Percentiles rank a stretch among this genome's conserved stretches.
Conservation (phyloP, 2,329 filamentous ascomycete species). For the Metarhizium sp. region DNA sequence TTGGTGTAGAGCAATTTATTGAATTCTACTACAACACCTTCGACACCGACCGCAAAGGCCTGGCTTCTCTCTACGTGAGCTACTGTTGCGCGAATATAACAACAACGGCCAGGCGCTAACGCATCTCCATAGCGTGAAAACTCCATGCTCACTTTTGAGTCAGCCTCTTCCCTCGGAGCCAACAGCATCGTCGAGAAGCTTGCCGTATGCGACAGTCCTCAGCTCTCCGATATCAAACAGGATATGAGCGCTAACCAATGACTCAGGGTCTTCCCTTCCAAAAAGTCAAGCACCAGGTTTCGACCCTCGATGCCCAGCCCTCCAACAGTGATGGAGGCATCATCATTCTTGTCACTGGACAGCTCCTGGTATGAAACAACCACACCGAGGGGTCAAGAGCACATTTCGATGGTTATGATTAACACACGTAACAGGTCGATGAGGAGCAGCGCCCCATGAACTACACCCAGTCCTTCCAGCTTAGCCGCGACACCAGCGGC, state of each 20-base stretch:
- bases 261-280: conserved; percentile 66
- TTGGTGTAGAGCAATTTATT: conserved; percentile 69
- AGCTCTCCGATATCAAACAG: neutral
- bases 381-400: neutral
- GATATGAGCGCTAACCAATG: neutral
- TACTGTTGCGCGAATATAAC: neutral
- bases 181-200: conserved; percentile 71
- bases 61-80: conserved; percentile 74
- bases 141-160: conserved; percentile 95
- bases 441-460: conserved; percentile 80
- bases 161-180: conserved; percentile 53
- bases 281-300: conserved; percentile 69
- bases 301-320: conserved; percentile 78
- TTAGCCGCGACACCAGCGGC: conserved; percentile 55
- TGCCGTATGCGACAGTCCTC: conserved; percentile 40
- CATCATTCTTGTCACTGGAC: conserved; percentile 80
- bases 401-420: neutral
- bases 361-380: conserved; percentile 57
- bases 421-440: conserved; percentile 53
- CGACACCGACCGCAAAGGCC: conserved; percentile 57
- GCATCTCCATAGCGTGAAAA: conserved; percentile 52
- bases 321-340: conserved; percentile 56
- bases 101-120: conserved; percentile 3
- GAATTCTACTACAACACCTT: conserved; percentile 87
- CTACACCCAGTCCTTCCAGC: conserved; percentile 85